Conservation (phyloP, 306 rosid species). For the Quercus parvula region DNA sequence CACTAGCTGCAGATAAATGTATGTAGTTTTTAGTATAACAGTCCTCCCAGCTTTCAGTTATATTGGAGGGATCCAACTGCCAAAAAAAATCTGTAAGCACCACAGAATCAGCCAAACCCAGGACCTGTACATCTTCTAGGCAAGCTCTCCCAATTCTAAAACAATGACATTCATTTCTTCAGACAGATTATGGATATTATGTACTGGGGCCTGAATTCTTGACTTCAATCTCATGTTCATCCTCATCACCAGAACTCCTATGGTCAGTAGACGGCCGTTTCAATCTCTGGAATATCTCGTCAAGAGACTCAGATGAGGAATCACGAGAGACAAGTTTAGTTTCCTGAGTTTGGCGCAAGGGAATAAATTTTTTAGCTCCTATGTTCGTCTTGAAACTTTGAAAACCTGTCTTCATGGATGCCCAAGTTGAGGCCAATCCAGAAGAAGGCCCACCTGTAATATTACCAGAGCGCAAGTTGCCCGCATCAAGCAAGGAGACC, state of each 20-base stretch:
- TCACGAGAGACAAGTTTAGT: constrained; percentile 37
- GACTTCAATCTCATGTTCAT: constrained; percentile 25
- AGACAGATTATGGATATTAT: constrained; percentile 29
- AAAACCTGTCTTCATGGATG: constrained; percentile 73
- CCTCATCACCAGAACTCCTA: constrained; percentile 36
- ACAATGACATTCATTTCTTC: constrained; percentile 1
- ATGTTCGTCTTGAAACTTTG: constrained; percentile 72
- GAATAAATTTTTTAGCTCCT: constrained; percentile 54
- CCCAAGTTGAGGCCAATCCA: constrained; percentile 71
- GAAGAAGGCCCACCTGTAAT: constrained; percentile 38
- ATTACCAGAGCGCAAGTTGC: constrained; percentile 30
- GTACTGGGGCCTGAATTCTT: constrained; percentile 39
- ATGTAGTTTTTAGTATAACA: constrained; percentile 20
- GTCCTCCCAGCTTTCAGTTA: constrained; percentile 6
- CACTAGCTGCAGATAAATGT: constrained; percentile 20
- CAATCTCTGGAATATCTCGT: constrained; percentile 89
- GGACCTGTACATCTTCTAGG: constrained; percentile 49
- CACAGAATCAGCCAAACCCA: constrained; percentile 16
- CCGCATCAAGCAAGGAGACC: constrained; percentile 62
- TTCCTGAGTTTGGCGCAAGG: constrained; percentile 61
- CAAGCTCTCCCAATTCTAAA: constrained; percentile 24
- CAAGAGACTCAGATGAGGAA: constrained; percentile 84
- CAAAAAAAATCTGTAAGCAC: constrained; percentile 13
- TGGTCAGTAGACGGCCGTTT: constrained; percentile 59
- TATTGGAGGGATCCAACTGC: constrained; percentile 9